Evolutionary conservation across 2,329 filamentous ascomycete genomes (phyloP), one percentile per base, ranked within the genome.

Genomic region (Neofusicoccum umdonicola): DNA sequence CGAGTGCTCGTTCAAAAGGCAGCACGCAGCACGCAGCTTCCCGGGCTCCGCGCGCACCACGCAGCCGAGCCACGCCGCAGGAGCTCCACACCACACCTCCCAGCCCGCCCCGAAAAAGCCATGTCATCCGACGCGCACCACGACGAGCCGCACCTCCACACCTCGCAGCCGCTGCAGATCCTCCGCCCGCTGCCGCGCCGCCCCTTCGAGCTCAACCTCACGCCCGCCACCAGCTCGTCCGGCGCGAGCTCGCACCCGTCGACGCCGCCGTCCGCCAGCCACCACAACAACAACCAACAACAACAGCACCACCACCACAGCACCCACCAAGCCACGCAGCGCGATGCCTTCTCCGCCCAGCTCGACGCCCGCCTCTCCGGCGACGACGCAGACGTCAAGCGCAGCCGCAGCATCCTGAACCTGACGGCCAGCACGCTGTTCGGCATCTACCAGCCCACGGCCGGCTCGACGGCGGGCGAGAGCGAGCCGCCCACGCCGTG

Each of bases 361-460:
- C 64, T 57, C 35, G 44, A 60, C 17, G 45, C 37, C 27, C 63
- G 63, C 44, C 54, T 64, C 6, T 71, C 74, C 69, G 70, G 79
- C 45, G 74, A 73, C 19, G 47, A 45, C 62, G 67, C 76, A 69
- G 65, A 79, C 84, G 60, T 81, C 48, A 81, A 48, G 73, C 87
- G 91, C 65, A 90, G 89, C 27, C 87, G 90, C 68, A 97, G 92
- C 9, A 86, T 92, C 65, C 82, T 93, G 73, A 96, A 97, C 74
- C 84, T 99, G 66, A 97, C 92, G 3, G 89, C 91, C 9, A 93
- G 92, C 2, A 97, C 95, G 0, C 85, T 99, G 4, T 91, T 90
- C 70, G 94, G 95, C 63, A 99, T 99, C 72, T 99, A 96, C 81
- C 88, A 88, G 11, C 88, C 87, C 6, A 86, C 86, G 0, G 83